phyloP scores from a whole-genome alignment of 2,329 filamentous ascomycete species.

The Stachybotrys elegans region DNA sequence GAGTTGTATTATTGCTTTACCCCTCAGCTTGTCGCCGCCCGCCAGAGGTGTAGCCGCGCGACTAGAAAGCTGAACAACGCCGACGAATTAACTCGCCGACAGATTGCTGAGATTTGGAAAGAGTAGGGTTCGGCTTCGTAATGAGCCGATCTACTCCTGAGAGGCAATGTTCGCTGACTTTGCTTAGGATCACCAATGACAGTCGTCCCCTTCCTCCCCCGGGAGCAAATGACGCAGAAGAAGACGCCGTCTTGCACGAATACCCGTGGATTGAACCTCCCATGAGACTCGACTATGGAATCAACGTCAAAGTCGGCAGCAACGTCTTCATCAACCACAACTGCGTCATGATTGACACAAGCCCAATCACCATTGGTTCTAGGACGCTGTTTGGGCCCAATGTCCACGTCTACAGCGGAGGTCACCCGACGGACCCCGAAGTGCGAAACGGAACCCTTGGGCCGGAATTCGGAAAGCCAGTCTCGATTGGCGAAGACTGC shows the following conservation, averaged over 20 bases:
- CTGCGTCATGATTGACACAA: slow-evolving; percentile 73
- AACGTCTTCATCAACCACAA: slow-evolving; percentile 73
- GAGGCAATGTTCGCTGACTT: not conserved
- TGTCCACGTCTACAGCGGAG: slow-evolving; percentile 68
- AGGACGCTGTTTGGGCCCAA: slow-evolving; percentile 77
- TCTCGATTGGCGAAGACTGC: slow-evolving; percentile 74
- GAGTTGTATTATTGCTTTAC: slow-evolving; percentile 73
- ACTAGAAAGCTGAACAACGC: slow-evolving; percentile 60
- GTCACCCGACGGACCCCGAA: slow-evolving; percentile 71
- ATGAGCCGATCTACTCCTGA: not conserved
- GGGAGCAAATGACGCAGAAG: slow-evolving; percentile 52
- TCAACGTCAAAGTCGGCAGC: slow-evolving; percentile 60
- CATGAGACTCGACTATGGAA: slow-evolving; percentile 71
- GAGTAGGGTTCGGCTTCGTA: slow-evolving; percentile 48
- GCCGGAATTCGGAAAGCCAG: slow-evolving; percentile 68
- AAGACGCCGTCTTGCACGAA: slow-evolving; percentile 58
- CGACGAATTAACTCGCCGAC: slow-evolving; percentile 54
- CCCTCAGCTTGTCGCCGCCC: slow-evolving; percentile 58
- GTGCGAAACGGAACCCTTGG: slow-evolving; percentile 70
- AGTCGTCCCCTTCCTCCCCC: slow-evolving; percentile 57
- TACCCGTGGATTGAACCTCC: slow-evolving; percentile 67
- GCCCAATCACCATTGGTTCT: slow-evolving; percentile 66
- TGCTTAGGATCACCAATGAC: slow-evolving; percentile 58
- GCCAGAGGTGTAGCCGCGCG: slow-evolving; percentile 51
- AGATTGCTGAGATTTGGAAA: slow-evolving; percentile 62